Conservation (phyloP, 768 basidiomycete genomes). For the Coprinopsis marcescibilis region DNA sequence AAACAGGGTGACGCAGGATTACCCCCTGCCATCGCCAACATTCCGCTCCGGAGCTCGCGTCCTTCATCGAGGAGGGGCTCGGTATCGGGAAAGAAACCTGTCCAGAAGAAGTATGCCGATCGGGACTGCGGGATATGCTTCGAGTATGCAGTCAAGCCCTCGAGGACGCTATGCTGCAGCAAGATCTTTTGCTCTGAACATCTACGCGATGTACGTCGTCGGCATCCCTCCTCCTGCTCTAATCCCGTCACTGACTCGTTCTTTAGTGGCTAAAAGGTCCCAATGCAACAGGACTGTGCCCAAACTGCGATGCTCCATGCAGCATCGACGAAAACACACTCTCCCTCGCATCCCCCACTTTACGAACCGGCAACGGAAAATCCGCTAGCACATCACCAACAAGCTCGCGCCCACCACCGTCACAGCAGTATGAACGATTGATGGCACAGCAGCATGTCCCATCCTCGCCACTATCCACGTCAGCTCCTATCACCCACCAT, state of each 20-base stretch:
- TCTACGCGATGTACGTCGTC: slow-evolving; percentile 23
- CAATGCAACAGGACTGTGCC: slow-evolving; percentile 26
- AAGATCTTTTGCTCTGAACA: slow-evolving; percentile 28
- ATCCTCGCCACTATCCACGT: slow-evolving; percentile 3
- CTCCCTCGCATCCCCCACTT: slow-evolving; percentile 19
- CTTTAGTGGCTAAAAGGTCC: slow-evolving; percentile 28
- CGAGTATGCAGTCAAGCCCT: slow-evolving; percentile 26
- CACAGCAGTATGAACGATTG: slow-evolving; percentile 5
- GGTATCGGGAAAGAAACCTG: slow-evolving; percentile 1
- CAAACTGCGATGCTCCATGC: slow-evolving; percentile 27
- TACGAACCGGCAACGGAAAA: slow-evolving; percentile 4
- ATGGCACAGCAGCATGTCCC: slow-evolving; percentile 1
- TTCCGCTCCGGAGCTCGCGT: not conserved
- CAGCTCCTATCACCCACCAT: not conserved
- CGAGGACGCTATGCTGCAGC: slow-evolving; percentile 27
- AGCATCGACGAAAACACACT: slow-evolving; percentile 21
- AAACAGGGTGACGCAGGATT: not conserved
- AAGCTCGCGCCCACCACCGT: not conserved
- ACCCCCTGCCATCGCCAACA: not conserved
- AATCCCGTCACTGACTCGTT: not conserved
- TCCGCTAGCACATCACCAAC: not conserved
- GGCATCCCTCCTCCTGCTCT: not conserved
- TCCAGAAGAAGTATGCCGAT: slow-evolving; percentile 18
- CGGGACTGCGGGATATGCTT: slow-evolving; percentile 30
- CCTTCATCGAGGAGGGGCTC: not conserved